These are phyloP conservation scores for Aspergillus sp. DNA, from an alignment of 2,329 filamentous ascomycete species.

Conservation along the genomic window DNA sequence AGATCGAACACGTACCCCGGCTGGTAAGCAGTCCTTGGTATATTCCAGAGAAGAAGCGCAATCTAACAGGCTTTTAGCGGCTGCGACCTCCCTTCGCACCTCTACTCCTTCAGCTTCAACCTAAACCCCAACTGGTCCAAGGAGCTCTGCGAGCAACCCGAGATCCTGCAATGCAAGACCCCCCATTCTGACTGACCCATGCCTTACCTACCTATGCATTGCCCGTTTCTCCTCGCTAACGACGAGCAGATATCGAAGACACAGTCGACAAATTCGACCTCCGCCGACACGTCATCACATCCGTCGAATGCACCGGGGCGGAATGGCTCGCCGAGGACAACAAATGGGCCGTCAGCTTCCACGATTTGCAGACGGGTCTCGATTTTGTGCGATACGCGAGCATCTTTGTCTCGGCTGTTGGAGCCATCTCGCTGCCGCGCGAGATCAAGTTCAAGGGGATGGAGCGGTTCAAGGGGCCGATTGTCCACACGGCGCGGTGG, in stretches of 20 bases:
- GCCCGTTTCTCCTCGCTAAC: no score
- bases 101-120: slow-evolving; percentile 26
- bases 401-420: not conserved
- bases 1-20: slow-evolving; percentile 38
- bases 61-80: slow-evolving; percentile 1
- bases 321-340: not conserved
- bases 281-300: not conserved
- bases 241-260: not conserved
- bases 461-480: not conserved
- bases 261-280: slow-evolving; percentile 7
- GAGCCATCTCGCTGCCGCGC: not conserved
- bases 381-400: no score
- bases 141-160: slow-evolving; percentile 18
- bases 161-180: slow-evolving; percentile 19
- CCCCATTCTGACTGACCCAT: no score
- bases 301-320: not conserved
- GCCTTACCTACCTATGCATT: no score
- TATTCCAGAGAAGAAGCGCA: no score
- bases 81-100: slow-evolving; percentile 21
- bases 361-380: not conserved
- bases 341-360: not conserved
- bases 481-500: not conserved
- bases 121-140: slow-evolving; percentile 27
- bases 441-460: not conserved
- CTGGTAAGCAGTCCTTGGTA: slow-evolving; percentile 18